Percentiles rank a stretch among this genome's conserved stretches.
These are phyloP conservation scores for Hippophae gyantsensis DNA, from an alignment of 306 rosid genomes.

Conservation along the genomic window DNA sequence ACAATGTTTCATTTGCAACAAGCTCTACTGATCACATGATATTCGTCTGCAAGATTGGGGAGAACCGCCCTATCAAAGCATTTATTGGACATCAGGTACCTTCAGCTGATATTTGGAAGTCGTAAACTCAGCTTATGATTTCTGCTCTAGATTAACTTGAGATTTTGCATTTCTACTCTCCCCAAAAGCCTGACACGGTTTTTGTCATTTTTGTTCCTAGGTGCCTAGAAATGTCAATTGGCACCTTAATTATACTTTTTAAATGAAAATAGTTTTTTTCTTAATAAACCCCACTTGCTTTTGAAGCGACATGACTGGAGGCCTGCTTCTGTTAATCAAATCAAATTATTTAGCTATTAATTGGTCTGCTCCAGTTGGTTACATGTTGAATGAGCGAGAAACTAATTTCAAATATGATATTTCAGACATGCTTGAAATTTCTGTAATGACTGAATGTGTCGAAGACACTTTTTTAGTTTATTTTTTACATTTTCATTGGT, in stretches of 20 bases:
- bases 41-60: slow-evolving; percentile 88
- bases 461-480: neutral
- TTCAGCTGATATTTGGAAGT: neutral
- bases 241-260: no score
- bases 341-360: neutral
- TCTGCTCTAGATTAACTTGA: neutral
- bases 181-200: no score
- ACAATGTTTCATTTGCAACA: slow-evolving; percentile 77
- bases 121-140: neutral
- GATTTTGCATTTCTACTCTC: no score
- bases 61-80: slow-evolving; percentile 56
- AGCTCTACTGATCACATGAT: slow-evolving; percentile 87
- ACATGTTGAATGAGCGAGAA: neutral
- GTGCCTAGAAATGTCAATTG: no score
- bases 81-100: slow-evolving; percentile 87
- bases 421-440: neutral
- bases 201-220: no score
- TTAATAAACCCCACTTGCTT: no score
- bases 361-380: neutral
- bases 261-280: no score
- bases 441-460: neutral
- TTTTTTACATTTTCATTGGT: neutral
- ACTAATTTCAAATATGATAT: neutral
- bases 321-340: no score
- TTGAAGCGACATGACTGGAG: no score